Evolutionary conservation across 2,329 filamentous ascomycete species (phyloP), one percentile per base, ranked within the genome.

Genomic region (Paraphoma sp.): DNA sequence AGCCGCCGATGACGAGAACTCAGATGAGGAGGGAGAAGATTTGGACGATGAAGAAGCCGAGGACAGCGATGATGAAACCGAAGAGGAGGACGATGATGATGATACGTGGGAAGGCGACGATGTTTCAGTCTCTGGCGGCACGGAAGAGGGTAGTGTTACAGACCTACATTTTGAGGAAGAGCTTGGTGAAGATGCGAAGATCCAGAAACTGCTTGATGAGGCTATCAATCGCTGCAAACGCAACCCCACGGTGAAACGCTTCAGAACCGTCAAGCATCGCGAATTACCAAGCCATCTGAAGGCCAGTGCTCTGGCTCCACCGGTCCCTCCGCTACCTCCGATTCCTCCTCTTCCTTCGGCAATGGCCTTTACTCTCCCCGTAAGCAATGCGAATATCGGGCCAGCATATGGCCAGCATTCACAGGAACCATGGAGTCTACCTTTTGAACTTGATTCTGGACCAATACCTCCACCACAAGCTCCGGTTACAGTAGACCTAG

Each of bases 211-310:
- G 7, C 52, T 69, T 29, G 60, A 64, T 10, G 62, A 68, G 30
- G 64, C 60, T 14, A 59, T 64, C 53, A 58, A 54, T 0, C 56
- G 64, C 33, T 60, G 64, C 40, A 68, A 69, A 33, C 65, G 67
- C 11, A 63, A 67, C 28, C 63, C 64, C 4, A 66, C 55, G 1
- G 54, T 69, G 4, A 59, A 64, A 47, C 61, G 66, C 3, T 67
- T 63, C 29, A 46, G 54, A 10, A 64, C 64, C 1, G 58, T 66
- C 5, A 62, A 59, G 41, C 56, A 60, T 16, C 54, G 44, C 12
- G 43, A 45, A 9, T 17, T 54, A 18, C 58, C 54, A 17, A 4
- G 30, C 4, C 54, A 53, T 29, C 44, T 60, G 23, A 23, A 23
- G 23, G 23, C 23, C 23, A 1, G 52, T 51, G 9, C 46, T n/a